These are phyloP conservation scores for Vinca minor DNA, from an alignment of 257 asterid genomes.

Conservation along the genomic window DNA sequence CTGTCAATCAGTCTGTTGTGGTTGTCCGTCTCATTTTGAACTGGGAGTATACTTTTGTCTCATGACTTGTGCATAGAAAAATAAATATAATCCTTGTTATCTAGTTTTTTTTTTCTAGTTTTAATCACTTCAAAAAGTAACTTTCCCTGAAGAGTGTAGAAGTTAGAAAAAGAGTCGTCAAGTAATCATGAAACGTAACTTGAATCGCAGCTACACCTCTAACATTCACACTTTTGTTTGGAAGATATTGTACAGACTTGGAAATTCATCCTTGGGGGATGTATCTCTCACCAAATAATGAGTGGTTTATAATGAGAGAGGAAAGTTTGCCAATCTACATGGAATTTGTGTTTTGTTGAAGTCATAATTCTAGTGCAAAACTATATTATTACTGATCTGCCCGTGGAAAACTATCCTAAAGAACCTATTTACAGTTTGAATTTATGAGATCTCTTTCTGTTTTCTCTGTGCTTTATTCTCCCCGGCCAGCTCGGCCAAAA, in stretches of 20 bases:
- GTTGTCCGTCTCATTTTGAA: neutral
- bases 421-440: no score
- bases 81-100: neutral
- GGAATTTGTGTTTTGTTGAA: neutral
- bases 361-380: no score
- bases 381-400: no score
- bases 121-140: no score
- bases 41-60: neutral
- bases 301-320: neutral
- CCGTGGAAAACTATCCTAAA: no score
- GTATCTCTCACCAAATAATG: no score
- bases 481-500: neutral
- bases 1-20: neutral
- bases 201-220: neutral
- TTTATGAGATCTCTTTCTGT: neutral
- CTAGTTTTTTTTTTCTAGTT: neutral
- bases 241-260: neutral
- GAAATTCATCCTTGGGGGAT: no score
- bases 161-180: neutral
- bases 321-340: neutral
- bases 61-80: neutral
- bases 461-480: neutral
- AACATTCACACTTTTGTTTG: neutral
- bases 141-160: no score
- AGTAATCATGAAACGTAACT: neutral